These are phyloP conservation scores for Phallus indusiatus DNA, from an alignment of 768 basidiomycete species.

Conservation along the genomic window DNA sequence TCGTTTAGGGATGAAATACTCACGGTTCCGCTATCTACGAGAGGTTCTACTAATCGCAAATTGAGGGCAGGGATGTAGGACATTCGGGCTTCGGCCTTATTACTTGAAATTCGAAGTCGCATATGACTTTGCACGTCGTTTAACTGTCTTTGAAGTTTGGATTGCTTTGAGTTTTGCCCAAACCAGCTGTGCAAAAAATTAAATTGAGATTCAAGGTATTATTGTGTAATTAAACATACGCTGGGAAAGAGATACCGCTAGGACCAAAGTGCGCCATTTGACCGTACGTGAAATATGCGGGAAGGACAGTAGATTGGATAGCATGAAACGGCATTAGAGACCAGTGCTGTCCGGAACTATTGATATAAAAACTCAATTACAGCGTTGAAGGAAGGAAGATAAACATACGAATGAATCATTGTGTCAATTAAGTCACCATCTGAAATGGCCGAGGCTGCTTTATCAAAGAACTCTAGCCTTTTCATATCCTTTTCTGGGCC, in stretches of 20 bases:
- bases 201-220: neutral
- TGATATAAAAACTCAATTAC: slow-evolving; percentile 3
- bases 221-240: slow-evolving; percentile 32
- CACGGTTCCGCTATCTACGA: slow-evolving; percentile 66
- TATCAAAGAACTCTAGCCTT: slow-evolving; percentile 71
- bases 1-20: slow-evolving; percentile 25
- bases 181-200: slow-evolving; percentile 60
- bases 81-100: slow-evolving; percentile 83
- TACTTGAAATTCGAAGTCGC: slow-evolving; percentile 88
- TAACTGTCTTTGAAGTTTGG: slow-evolving; percentile 69
- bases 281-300: slow-evolving; percentile 80
- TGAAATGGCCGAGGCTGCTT: slow-evolving; percentile 86
- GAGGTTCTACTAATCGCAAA: slow-evolving; percentile 69
- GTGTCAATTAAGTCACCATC: slow-evolving; percentile 91
- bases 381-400: neutral
- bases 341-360: slow-evolving; percentile 92
- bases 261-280: slow-evolving; percentile 56
- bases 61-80: slow-evolving; percentile 87
- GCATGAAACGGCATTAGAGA: slow-evolving; percentile 90
- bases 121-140: slow-evolving; percentile 90
- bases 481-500: slow-evolving; percentile 62
- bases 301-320: slow-evolving; percentile 79
- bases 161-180: slow-evolving; percentile 93
- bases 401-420: slow-evolving; percentile 77
- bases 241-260: slow-evolving; percentile 69